A percentile compares a stretch with the other conserved stretches of the same genome.
Conservation (phyloP, 1,284 basidiomycete species). For the Ceratobasidium papillatum region DNA sequence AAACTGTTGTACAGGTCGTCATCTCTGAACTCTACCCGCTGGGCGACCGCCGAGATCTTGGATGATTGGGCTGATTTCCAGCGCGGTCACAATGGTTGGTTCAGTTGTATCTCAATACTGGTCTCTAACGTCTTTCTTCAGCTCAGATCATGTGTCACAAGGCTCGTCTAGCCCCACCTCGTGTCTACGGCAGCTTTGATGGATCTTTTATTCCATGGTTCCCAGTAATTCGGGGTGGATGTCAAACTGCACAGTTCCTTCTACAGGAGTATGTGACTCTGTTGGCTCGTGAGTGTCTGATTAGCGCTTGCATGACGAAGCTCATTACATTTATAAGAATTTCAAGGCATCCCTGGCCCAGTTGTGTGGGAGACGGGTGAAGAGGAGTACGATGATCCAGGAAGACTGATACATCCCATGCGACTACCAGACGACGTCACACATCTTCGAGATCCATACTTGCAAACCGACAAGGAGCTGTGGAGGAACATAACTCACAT, state of each 20-base stretch:
- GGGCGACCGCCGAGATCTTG: neutral
- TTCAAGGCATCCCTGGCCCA: neutral
- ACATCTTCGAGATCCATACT: neutral
- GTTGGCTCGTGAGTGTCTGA: neutral
- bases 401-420: neutral
- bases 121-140: too few species aligned
- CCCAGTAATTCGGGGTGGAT: neutral
- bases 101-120: neutral
- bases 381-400: neutral
- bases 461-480: neutral
- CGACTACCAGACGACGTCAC: neutral
- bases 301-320: neutral
- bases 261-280: neutral
- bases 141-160: neutral
- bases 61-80: neutral
- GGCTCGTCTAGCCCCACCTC: neutral
- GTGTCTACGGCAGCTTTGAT: neutral
- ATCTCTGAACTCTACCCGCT: neutral
- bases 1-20: neutral
- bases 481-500: neutral
- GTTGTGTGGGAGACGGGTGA: neutral
- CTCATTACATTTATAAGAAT: neutral
- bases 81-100: neutral
- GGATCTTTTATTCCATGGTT: neutral
- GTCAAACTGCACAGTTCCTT: neutral